Conservation (phyloP, 176 grass and related monocot genomes). For the Oryza australiensis region DNA sequence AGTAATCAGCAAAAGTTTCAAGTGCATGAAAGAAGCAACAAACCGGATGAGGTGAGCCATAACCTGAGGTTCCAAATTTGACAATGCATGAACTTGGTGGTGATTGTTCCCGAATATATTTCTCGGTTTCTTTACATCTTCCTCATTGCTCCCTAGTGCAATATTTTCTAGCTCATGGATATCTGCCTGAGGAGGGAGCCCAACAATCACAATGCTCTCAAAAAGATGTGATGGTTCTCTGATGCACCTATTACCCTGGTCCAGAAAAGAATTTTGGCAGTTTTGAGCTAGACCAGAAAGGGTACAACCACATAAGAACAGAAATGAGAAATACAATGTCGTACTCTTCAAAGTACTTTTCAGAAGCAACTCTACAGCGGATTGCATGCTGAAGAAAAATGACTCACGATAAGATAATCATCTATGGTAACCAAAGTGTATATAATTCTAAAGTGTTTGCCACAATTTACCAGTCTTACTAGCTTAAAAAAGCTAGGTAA, state of each 20-base stretch:
- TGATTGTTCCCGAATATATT: slow-evolving; percentile 65
- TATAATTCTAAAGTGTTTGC: neutral
- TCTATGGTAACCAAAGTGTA: neutral
- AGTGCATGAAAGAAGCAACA: neutral
- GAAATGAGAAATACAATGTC: neutral
- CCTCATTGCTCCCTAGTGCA: slow-evolving; percentile 64
- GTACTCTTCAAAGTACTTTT: neutral
- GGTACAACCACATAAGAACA: neutral
- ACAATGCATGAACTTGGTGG: slow-evolving; percentile 80
- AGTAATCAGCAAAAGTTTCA: slow-evolving; percentile 28
- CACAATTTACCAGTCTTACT: neutral
- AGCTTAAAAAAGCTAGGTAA: slow-evolving; percentile 22
- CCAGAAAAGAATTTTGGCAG: slow-evolving; percentile 35
- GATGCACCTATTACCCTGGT: slow-evolving; percentile 69
- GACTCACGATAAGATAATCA: neutral
- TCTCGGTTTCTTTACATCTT: slow-evolving; percentile 67
- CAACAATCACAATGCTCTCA: slow-evolving; percentile 92
- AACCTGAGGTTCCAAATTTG: slow-evolving; percentile 96
- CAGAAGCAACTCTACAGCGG: neutral
- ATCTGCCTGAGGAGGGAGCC: slow-evolving; percentile 87
- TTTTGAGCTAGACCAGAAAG: neutral
- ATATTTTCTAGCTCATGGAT: slow-evolving; percentile 69
- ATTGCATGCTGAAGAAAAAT: neutral
- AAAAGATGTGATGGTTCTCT: slow-evolving; percentile 83
- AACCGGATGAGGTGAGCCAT: slow-evolving; percentile 22